Conservation (phyloP, 805 yeast species). For the Ogataea pini region DNA sequence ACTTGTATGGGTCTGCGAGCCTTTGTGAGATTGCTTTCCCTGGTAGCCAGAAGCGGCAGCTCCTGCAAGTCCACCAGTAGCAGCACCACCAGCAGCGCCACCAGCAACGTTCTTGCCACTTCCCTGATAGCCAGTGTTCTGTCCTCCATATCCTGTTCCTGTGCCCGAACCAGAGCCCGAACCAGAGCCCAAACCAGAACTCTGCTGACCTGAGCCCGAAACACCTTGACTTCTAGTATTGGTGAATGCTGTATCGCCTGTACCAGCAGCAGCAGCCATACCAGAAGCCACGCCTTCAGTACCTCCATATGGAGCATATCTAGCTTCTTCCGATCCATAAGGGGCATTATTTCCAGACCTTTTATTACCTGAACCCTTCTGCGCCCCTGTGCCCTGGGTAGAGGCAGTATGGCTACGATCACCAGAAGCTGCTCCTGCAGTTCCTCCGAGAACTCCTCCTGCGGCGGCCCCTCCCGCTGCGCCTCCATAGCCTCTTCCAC, state of each 20-base stretch:
- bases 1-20: not conserved
- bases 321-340: conserved; percentile 4
- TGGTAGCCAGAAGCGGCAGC: conserved; percentile 1
- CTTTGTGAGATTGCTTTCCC: not conserved
- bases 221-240: not conserved
- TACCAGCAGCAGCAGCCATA: conserved; percentile 6
- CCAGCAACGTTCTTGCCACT: not conserved
- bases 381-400: too few species aligned
- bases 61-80: conserved; percentile 7
- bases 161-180: not conserved
- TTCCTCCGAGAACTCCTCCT: not conserved
- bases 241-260: conserved; percentile 4
- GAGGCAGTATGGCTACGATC: not conserved
- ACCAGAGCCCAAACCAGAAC: not conserved
- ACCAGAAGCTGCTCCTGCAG: conserved; percentile 2
- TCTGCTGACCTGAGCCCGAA: too few species aligned
- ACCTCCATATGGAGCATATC: conserved; percentile 5
- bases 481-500: not conserved
- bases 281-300: not conserved
- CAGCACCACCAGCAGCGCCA: conserved; percentile 1
- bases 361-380: too few species aligned
- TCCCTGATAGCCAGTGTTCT: not conserved
- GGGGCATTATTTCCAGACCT: not conserved
- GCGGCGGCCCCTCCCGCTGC: too few species aligned
- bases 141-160: too few species aligned